Conservation (phyloP, 1,284 basidiomycete species). For the Apiotrichum sp. region DNA sequence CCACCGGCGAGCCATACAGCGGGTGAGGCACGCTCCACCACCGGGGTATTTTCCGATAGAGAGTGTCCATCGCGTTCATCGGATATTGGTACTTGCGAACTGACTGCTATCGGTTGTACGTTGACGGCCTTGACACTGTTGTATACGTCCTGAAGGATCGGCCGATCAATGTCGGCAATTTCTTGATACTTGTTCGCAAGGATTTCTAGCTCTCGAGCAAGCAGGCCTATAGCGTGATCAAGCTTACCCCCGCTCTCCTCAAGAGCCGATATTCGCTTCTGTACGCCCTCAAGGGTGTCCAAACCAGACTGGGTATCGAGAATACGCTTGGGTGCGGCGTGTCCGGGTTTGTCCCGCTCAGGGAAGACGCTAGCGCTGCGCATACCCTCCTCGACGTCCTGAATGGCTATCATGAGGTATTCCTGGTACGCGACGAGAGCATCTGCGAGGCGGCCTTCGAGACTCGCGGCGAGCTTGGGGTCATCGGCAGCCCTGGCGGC, state of each 20-base stretch:
- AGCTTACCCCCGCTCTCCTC: neutral
- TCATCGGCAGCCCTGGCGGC: conserved; percentile 23
- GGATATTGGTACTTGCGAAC: too few relatives aligned
- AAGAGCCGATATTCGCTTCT: too few relatives aligned
- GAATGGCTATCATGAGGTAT: conserved; percentile 37
- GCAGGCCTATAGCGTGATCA: neutral
- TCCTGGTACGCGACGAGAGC: conserved; percentile 45
- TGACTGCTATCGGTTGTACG: too few relatives aligned
- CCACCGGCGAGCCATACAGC: too few relatives aligned
- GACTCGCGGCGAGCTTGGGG: neutral
- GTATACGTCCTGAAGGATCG: conserved; percentile 1
- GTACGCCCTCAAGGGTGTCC: too few relatives aligned
- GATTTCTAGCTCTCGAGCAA: conserved; percentile 1
- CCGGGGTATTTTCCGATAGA: too few relatives aligned
- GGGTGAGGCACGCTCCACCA: too few relatives aligned
- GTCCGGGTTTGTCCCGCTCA: too few relatives aligned
- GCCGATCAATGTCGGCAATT: conserved; percentile 5
- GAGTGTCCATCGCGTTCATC: too few relatives aligned
- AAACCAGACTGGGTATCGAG: too few relatives aligned
- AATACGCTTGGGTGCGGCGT: too few relatives aligned
- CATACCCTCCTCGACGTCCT: conserved; percentile 18
- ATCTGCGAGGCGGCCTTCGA: conserved; percentile 42
- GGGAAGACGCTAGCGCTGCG: too few relatives aligned
- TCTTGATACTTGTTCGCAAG: conserved; percentile 2
- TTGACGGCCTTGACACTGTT: neutral